A percentile compares a stretch with the other conserved stretches of the same genome.
Evolutionary conservation across 495 filamentous ascomycete species (phyloP).

Genomic region (Xanthoparmelia taractica): DNA sequence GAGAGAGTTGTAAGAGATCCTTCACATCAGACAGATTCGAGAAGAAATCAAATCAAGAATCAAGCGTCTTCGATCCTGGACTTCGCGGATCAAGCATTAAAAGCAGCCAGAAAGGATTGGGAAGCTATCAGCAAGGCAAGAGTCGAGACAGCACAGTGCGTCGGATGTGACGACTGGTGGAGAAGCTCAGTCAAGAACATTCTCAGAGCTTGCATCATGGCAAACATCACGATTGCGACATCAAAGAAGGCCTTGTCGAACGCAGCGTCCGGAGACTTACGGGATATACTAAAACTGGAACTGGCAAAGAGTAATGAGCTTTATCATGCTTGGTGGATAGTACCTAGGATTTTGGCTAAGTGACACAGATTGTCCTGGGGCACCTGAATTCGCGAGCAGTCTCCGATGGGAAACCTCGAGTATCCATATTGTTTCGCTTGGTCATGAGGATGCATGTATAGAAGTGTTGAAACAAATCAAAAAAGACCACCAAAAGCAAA

Average conservation of each 20-base stretch:
- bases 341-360: constrained; percentile 13
- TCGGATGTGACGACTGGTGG: constrained; percentile 52
- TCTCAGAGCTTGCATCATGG: constrained; percentile 57
- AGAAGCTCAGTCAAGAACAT: constrained; percentile 47
- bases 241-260: constrained; percentile 34
- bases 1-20: constrained; percentile 28
- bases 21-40: background rate
- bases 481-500: too few relatives aligned
- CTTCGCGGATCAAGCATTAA: constrained; percentile 51
- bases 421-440: background rate
- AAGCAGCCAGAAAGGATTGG: constrained; percentile 56
- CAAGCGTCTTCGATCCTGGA: constrained; percentile 42
- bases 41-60: background rate
- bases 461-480: background rate
- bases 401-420: background rate
- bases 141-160: constrained; percentile 37
- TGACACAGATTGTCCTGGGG: background rate
- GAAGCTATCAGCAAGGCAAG: constrained; percentile 48
- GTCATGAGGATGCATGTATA: background rate
- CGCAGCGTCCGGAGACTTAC: background rate
- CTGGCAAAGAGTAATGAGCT: constrained; percentile 8
- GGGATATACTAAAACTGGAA: constrained; percentile 18
- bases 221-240: constrained; percentile 53
- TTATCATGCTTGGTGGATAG: constrained; percentile 24
- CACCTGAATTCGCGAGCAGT: too few relatives aligned